Percentiles rank a stretch among this genome's conserved stretches.
These are phyloP conservation scores for Cronartium ribicola DNA, from an alignment of 1,284 basidiomycete species.

Conservation along the genomic window DNA sequence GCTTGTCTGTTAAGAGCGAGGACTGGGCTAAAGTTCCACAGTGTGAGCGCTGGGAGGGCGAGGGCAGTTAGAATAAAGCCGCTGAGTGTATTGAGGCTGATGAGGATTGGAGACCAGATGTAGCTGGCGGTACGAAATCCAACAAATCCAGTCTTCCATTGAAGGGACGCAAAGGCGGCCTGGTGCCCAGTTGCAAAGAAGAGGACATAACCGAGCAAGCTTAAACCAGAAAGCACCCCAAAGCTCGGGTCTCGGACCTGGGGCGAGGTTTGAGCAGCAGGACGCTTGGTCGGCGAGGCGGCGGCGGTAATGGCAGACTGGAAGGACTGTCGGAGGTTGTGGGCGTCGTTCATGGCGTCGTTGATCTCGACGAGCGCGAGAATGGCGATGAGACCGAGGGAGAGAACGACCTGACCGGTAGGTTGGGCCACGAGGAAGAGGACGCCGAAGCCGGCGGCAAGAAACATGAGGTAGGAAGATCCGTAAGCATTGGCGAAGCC, in stretches of 20 bases:
- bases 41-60: conserved; percentile 66
- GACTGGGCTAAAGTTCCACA: conserved; percentile 82
- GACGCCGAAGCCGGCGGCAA: conserved; percentile 63
- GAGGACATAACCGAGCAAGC: conserved; percentile 67
- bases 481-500: conserved; percentile 90
- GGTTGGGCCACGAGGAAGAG: conserved; percentile 69
- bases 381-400: conserved; percentile 62
- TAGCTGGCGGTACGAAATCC: conserved; percentile 67
- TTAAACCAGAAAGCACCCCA: conserved; percentile 66
- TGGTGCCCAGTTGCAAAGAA: conserved; percentile 93
- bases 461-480: conserved; percentile 76
- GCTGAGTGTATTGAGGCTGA: conserved; percentile 75
- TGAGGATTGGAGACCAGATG: conserved; percentile 71
- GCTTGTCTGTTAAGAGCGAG: conserved; percentile 7
- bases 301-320: conserved; percentile 32
- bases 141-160: conserved; percentile 90
- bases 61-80: conserved; percentile 63
- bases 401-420: conserved; percentile 73
- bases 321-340: conserved; percentile 53
- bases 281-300: conserved; percentile 43
- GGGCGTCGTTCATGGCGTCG: conserved; percentile 71
- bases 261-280: conserved; percentile 13
- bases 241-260: conserved; percentile 57
- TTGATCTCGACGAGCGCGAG: conserved; percentile 70
- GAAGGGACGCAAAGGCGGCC: conserved; percentile 77